Evolutionary conservation across 1,284 basidiomycete genomes (phyloP), one percentile per base, ranked within the genome.

Genomic region (Ganoderma lingzhi): DNA sequence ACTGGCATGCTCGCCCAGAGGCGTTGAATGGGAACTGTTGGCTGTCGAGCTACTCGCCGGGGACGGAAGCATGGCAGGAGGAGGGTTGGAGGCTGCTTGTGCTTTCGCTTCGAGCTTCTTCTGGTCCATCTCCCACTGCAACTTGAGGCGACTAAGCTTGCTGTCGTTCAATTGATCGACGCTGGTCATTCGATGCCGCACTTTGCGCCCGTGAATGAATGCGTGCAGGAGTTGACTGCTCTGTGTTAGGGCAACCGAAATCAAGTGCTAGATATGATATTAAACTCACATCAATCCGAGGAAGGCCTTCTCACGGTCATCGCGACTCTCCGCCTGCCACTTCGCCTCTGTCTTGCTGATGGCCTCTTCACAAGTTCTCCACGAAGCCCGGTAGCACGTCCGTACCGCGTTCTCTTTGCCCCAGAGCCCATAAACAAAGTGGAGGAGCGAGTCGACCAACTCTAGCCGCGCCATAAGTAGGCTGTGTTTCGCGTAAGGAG

Each of bases 341-440:
- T 91, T 90, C 74, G 82, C 80, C 79, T 88, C 91, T 73, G 88
- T 90, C 87, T 88, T 90, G n/a, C 79, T 79, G 23, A 93, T 80
- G 74, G 90, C 92, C 1, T 84, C 86, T 68, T 86, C 84, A 73
- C 90, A 88, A 19, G 88, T 91, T 14, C 80, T 75, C 92, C 92
- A 93, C 9, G 86, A 87, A 61, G 86, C 84, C 44, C 81, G 82
- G 75, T 84, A 83, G 77, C 88, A 91, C 9, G 77, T 76, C 63
- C 82, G 82, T 65, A 83, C 83, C 72, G 81, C 79, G 73, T 87
- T 87, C 71, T 93, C 92, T 75, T 84, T 88, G 77, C 85, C 86
- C 92, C 92, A 93, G 68, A 91, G 82, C 1, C 90, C 86, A 78
- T 93, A 93, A 4, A 90, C 86, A 78, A 93, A 93, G 80, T 88